These are phyloP conservation scores for Keithomyces neogunnii DNA, from an alignment of 2,329 filamentous ascomycete genomes.

Conservation along the genomic window DNA sequence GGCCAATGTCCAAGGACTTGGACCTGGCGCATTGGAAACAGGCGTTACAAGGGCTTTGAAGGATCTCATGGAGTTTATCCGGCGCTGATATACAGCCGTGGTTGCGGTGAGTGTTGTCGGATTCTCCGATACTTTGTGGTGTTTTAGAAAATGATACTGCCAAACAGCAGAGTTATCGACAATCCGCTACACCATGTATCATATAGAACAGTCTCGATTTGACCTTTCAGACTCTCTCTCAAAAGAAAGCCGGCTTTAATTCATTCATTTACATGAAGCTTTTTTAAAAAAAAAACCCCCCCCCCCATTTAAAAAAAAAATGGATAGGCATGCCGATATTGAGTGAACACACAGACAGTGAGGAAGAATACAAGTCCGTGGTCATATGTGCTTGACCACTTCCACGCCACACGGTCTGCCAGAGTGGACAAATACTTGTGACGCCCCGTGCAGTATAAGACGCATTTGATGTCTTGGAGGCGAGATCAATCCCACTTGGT, in stretches of 20 bases:
- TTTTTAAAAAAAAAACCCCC: too few relatives aligned
- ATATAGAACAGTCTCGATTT: slow-evolving; percentile 2
- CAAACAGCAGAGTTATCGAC: neutral
- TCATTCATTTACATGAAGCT: too few relatives aligned
- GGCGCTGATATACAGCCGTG: slow-evolving; percentile 19
- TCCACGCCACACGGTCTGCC: too few relatives aligned
- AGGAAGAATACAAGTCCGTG: too few relatives aligned
- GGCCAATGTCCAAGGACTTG: slow-evolving; percentile 10
- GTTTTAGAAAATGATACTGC: slow-evolving; percentile 1
- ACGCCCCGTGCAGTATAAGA: too few relatives aligned
- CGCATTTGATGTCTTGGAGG: too few relatives aligned
- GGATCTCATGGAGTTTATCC: slow-evolving; percentile 22
- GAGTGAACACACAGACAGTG: too few relatives aligned
- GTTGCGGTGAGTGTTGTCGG: slow-evolving; percentile 5
- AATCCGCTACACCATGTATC: neutral
- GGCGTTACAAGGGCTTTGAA: slow-evolving; percentile 29
- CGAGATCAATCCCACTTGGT: neutral
- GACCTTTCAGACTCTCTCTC: neutral
- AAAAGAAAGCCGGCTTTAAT: too few relatives aligned
- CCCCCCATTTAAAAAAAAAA: too few relatives aligned
- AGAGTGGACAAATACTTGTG: too few relatives aligned
- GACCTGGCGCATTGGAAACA: slow-evolving; percentile 13
- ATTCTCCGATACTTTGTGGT: neutral
- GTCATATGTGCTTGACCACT: too few relatives aligned
- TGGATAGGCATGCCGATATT: too few relatives aligned